phyloP scores from a whole-genome alignment of 768 basidiomycete species.

The Mycena rebaudengoi region DNA sequence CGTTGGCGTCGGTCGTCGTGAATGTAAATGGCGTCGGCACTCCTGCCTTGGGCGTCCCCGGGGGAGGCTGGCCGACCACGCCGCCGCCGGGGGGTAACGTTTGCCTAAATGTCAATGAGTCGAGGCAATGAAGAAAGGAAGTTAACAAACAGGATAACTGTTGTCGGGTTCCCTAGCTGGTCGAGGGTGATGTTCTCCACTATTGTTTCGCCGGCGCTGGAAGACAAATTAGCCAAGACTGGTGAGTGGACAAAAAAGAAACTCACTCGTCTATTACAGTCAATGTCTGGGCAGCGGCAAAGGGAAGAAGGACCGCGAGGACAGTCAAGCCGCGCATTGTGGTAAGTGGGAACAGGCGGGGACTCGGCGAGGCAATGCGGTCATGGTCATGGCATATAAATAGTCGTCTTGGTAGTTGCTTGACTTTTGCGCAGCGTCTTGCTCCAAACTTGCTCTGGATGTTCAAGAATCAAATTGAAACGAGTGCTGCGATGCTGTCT shows the following conservation, averaged over 20 bases:
- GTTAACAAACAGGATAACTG: slow-evolving; percentile 12
- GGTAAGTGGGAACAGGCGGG: too few species aligned
- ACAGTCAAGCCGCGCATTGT: too few species aligned
- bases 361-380: too few species aligned
- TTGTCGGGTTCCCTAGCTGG: slow-evolving; percentile 8
- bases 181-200: slow-evolving; percentile 14
- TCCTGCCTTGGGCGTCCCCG: slow-evolving; percentile 1
- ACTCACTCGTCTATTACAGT: slow-evolving; percentile 20
- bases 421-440: too few species aligned
- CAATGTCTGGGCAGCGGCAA: slow-evolving; percentile 11
- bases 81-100: neutral
- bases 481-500: too few species aligned
- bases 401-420: too few species aligned
- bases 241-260: neutral
- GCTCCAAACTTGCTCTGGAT: too few species aligned
- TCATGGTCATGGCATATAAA: too few species aligned
- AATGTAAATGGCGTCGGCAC: slow-evolving; percentile 22
- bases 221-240: neutral
- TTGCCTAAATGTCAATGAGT: neutral
- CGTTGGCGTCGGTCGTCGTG: slow-evolving; percentile 14
- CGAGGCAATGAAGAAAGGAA: slow-evolving; percentile 3
- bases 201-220: slow-evolving; percentile 12
- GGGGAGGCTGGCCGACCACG: slow-evolving; percentile 21
- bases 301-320: slow-evolving; percentile 14
- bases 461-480: too few species aligned